These are phyloP conservation scores for Salisapilia sapeloensis DNA, from an alignment of 352 stramenopile species.

Conservation along the genomic window DNA sequence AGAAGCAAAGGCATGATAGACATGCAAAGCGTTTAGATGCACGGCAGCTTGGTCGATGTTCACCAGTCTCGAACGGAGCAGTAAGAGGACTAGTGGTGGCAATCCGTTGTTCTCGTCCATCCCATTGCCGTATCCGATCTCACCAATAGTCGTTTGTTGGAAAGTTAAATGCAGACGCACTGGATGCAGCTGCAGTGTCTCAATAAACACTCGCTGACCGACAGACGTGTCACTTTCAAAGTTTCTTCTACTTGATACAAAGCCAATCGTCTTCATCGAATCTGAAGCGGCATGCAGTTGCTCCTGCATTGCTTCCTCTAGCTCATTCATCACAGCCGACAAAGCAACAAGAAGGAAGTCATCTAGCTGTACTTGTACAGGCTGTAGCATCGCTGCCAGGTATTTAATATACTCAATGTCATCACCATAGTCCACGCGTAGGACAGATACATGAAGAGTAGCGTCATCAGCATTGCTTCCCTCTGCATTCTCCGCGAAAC, in stretches of 20 bases:
- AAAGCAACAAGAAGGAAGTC: conserved; percentile 38
- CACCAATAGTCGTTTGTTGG: conserved; percentile 36
- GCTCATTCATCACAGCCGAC: conserved; percentile 20
- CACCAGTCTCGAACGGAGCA: conserved; percentile 42
- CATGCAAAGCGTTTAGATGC: conserved; percentile 68
- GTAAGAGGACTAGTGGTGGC: conserved; percentile 31
- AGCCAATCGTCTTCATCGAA: conserved; percentile 1
- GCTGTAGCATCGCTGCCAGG: conserved; percentile 67
- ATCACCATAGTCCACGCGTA: conserved; percentile 60
- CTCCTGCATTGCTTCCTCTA: conserved; percentile 20
- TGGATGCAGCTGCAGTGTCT: conserved; percentile 66
- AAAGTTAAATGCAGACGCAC: conserved; percentile 68
- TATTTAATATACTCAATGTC: conserved; percentile 83
- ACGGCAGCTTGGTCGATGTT: conserved; percentile 69
- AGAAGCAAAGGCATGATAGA: conserved; percentile 68
- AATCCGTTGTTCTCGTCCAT: conserved; percentile 22
- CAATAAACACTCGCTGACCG: conserved; percentile 52
- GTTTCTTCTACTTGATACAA: background rate
- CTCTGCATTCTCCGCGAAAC: conserved; percentile 7
- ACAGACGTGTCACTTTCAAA: conserved; percentile 1
- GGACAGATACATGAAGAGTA: conserved; percentile 66
- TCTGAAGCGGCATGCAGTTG: conserved; percentile 6
- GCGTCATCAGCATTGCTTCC: conserved; percentile 7
- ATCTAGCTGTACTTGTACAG: conserved; percentile 35
- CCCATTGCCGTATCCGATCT: conserved; percentile 9